Base-by-base conservation (phyloP, 345 rosid species). In the Hypericum androsaemum region DNA sequence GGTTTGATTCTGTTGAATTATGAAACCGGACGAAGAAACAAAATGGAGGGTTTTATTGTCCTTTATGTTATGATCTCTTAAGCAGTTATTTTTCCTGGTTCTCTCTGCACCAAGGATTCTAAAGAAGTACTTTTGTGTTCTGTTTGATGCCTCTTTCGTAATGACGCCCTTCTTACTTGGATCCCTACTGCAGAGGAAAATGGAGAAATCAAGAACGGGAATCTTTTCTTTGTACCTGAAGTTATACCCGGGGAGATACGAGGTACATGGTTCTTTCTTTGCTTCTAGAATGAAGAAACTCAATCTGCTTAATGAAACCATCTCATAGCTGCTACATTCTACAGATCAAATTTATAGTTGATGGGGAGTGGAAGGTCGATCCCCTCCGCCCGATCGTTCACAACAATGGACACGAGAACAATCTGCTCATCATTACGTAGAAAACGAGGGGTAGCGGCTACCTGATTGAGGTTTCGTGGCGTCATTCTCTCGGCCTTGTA, bases 341-440 rank as follows among this genome's bases (percentile, higher is more conserved):
- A 35, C 88, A 92, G 98, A 76, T 92, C 57, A 92, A 92, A 64
- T 92, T 92, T 61, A 67, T 92, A 15, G 95, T 92, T 10, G 94
- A 92, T 71, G 98, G 97, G n/a, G 65, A 74, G 64, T 92, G 98
- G 98, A 88, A 49, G 70, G 71, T 83, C 37, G 97, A 92, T 70
- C 97, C 94, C 49, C 70, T 92, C 47, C 94, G 95, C 55, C 98
- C 95, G 5, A 61, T 79, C n/a, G 79, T 88, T 56, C 43, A 63
- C 39, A 64, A 70, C 52, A 63, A 66, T 6, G 95, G 95, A 52
- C 61, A 65, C 43, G 90, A 85, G 55, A 92, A 92, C 63, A 92
- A 88, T 74, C 70, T 85, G 59, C 82, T 92, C 47, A 69, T 85
- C 17, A 60, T 92, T 67, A 60, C 71, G 5, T 85, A 64, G 16